Evolutionary conservation across 2,329 filamentous ascomycete genomes (phyloP), one percentile per base, ranked within the genome.

Genomic region (Diplodia mutila): DNA sequence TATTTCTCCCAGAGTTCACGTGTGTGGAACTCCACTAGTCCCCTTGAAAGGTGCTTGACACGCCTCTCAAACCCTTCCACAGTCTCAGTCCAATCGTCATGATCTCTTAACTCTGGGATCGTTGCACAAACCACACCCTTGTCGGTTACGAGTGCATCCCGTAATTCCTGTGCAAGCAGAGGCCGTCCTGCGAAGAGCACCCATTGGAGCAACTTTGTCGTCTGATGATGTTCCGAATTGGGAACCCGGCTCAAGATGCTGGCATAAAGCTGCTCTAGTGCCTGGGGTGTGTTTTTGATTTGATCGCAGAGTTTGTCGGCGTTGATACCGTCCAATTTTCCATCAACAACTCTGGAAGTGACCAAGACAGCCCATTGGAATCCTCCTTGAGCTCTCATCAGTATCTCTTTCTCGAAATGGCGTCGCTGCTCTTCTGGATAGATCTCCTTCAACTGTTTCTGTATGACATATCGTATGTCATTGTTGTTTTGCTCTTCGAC

Each of bases 1-100:
- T 72, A 72, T 67, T 67, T 65, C 61, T 70, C 68, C 55, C 48
- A 65, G 14, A 65, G 14, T 9, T 70, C 69, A n/a, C 61, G 64
- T 27, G 29, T 70, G 34, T 67, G 66, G 37, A 71, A 71, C 8
- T 65, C 39, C 4, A 71, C 21, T 16, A 71, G 66, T n/a, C 70
- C 69, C 48, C 52, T 67, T 2, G 67, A 71, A 1, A 71, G 67
- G 27, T 70, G 54, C 21, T 65, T 70, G n/a, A 70, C 53, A 42
- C 70, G 32, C 37, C 64, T 71, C 52, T 71, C 64, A 18, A 71
- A 70, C 0, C 67, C 21, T 29, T 32, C 29, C 7, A 54, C 23
- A 1, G 18, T n/a, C 18, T 5, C 8, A 27, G 0, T 27, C 52
- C 52, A 54, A 21, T 54, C 52, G 2, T 3, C 9, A 16, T 37